A percentile compares a stretch with the other conserved stretches of the same genome.
These are phyloP conservation scores for Arxiozyma slooffiae DNA, from an alignment of 1,139 yeast genomes.

Conservation along the genomic window DNA sequence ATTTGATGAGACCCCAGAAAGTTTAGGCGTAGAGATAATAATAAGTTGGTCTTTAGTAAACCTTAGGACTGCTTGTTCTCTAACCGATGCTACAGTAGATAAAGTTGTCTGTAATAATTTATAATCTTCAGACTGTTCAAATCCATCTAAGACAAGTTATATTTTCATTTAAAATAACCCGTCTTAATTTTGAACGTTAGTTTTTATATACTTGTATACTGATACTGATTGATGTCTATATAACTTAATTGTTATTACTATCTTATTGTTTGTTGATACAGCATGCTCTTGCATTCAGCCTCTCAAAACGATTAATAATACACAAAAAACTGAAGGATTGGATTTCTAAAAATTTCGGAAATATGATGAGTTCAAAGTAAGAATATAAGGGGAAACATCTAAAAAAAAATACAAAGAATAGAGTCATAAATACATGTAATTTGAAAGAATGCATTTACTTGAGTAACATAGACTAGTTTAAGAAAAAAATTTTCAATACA, in stretches of 20 bases:
- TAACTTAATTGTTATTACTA: background rate
- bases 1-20: background rate
- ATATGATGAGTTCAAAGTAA: too few species aligned
- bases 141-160: conserved; percentile 24
- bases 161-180: conserved; percentile 20
- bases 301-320: too few species aligned
- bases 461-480: background rate
- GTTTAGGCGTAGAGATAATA: conserved; percentile 26
- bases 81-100: conserved; percentile 25
- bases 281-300: too few species aligned
- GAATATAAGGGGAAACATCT: too few species aligned
- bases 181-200: background rate
- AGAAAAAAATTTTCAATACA: background rate
- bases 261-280: too few species aligned
- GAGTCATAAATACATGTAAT: too few species aligned
- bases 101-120: conserved; percentile 27
- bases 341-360: too few species aligned
- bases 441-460: too few species aligned
- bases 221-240: too few species aligned
- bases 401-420: too few species aligned
- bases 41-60: conserved; percentile 25
- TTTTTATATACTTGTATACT: background rate
- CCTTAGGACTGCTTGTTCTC: conserved; percentile 27
- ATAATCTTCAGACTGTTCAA: conserved; percentile 26
- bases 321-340: too few species aligned